Evolutionary conservation across 73 alveolate genomes (phyloP).

Genomic region (Durusdinium trenchii): DNA sequence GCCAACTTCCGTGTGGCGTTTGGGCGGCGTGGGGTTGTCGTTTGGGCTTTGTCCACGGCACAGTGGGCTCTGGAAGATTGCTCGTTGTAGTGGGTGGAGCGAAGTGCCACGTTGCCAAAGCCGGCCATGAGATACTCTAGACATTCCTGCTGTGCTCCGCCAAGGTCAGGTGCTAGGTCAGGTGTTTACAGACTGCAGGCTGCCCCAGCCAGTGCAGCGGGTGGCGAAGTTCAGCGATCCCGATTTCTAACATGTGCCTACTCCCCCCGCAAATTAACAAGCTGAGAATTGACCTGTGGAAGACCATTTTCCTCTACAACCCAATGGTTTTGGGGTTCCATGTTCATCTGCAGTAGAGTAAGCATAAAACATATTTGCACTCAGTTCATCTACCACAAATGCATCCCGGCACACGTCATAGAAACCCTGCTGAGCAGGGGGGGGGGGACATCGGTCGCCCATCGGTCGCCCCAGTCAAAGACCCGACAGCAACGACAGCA

Average conservation of each 20-base stretch:
- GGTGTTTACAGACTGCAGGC: too few species aligned
- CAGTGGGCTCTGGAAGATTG: slow-evolving; percentile 89
- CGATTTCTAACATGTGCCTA: too few species aligned
- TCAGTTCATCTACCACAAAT: neutral
- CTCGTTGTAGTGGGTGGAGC: slow-evolving; percentile 90
- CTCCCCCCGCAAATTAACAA: too few species aligned
- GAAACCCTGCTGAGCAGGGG: too few species aligned
- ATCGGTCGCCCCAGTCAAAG: too few species aligned
- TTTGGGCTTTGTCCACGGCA: too few species aligned
- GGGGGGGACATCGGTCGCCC: too few species aligned
- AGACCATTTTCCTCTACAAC: neutral
- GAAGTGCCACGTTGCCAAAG: slow-evolving; percentile 76
- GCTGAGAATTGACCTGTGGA: neutral
- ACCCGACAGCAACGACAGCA: too few species aligned
- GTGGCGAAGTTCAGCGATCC: too few species aligned
- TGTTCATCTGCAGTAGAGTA: neutral
- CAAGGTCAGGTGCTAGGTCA: neutral
- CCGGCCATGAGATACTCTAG: slow-evolving; percentile 42
- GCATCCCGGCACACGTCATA: neutral
- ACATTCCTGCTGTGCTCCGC: slow-evolving; percentile 16
- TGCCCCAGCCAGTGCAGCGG: too few species aligned
- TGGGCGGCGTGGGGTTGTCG: too few species aligned
- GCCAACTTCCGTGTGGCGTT: too few species aligned
- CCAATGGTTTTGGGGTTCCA: neutral
- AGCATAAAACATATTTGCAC: neutral